These are phyloP conservation scores for Chlamydomonas applanata DNA, from an alignment of 139 green algal species.

Conservation along the genomic window DNA sequence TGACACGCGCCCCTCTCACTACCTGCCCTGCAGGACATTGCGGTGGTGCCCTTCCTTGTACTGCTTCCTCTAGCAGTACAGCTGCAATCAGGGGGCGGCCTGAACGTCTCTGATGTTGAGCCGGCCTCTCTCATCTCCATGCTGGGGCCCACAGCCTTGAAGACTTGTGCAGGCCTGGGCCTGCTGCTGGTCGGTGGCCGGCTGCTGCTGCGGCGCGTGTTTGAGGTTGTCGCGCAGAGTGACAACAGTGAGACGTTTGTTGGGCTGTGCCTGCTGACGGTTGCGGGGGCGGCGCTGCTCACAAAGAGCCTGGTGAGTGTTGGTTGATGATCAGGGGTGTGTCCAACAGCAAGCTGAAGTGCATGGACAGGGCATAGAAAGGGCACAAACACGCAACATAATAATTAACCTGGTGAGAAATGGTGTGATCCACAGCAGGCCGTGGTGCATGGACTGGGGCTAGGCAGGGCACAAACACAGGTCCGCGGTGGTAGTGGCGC, in stretches of 20 bases:
- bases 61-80: slow-evolving; percentile 71
- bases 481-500: no score
- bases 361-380: no score
- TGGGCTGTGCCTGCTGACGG: slow-evolving; percentile 87
- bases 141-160: slow-evolving; percentile 69
- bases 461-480: no score
- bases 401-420: no score
- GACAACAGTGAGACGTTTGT: slow-evolving; percentile 90
- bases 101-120: no score
- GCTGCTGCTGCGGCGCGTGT: slow-evolving; percentile 76
- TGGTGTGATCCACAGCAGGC: no score
- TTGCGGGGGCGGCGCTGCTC: slow-evolving; percentile 79
- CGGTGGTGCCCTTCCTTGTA: slow-evolving; percentile 90
- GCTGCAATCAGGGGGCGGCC: neutral
- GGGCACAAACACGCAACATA: no score
- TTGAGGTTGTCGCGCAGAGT: slow-evolving; percentile 67
- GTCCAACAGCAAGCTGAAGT: no score
- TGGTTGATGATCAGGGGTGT: no score
- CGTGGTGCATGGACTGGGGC: no score
- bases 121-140: slow-evolving; percentile 10
- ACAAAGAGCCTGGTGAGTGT: slow-evolving; percentile 63
- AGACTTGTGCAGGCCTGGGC: slow-evolving; percentile 74
- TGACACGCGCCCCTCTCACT: neutral
- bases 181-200: slow-evolving; percentile 81
- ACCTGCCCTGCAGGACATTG: slow-evolving; percentile 77